A percentile compares a stretch with the other conserved stretches of the same genome.
These are phyloP conservation scores for Epichloe gansuensis DNA, from an alignment of 2,329 filamentous ascomycete species.

Conservation along the genomic window DNA sequence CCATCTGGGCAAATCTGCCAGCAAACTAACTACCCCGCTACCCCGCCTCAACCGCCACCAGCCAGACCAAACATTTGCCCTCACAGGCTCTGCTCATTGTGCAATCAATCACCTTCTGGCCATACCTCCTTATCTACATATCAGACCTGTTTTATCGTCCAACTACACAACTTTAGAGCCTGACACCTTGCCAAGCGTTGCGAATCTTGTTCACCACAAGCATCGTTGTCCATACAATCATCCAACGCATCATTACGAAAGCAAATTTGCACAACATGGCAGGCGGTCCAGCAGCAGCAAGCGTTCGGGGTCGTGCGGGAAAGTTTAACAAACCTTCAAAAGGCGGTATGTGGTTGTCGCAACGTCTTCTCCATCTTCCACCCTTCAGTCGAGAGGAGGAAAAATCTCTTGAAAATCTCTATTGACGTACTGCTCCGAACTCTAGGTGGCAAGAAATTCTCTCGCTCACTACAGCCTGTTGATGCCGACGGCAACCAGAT, in stretches of 20 bases:
- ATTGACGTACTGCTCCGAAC: background rate
- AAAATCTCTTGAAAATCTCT: background rate
- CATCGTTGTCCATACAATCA: background rate
- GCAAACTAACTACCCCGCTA: slow-evolving; percentile 22
- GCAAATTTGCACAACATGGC: slow-evolving; percentile 27
- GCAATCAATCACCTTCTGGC: background rate
- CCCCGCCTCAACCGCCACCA: slow-evolving; percentile 17
- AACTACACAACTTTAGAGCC: too few species aligned
- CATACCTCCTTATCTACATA: background rate
- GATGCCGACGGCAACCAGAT: slow-evolving; percentile 82
- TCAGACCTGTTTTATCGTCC: background rate
- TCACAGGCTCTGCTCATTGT: background rate
- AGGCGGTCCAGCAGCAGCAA: slow-evolving; percentile 25
- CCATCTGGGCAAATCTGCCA: background rate
- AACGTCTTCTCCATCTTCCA: background rate
- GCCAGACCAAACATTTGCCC: background rate
- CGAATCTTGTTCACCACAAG: background rate
- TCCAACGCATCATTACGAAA: background rate
- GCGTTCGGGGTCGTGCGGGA: slow-evolving; percentile 66
- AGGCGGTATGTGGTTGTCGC: slow-evolving; percentile 52
- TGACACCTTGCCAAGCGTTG: background rate
- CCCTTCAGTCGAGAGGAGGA: background rate
- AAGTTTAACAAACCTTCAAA: slow-evolving; percentile 91
- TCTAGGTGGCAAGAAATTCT: slow-evolving; percentile 87
- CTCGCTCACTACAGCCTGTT: slow-evolving; percentile 74